A percentile compares a stretch with the other conserved stretches of the same genome.
Evolutionary conservation across 768 basidiomycete species (phyloP).

Genomic region (Auriscalpium microsporum): DNA sequence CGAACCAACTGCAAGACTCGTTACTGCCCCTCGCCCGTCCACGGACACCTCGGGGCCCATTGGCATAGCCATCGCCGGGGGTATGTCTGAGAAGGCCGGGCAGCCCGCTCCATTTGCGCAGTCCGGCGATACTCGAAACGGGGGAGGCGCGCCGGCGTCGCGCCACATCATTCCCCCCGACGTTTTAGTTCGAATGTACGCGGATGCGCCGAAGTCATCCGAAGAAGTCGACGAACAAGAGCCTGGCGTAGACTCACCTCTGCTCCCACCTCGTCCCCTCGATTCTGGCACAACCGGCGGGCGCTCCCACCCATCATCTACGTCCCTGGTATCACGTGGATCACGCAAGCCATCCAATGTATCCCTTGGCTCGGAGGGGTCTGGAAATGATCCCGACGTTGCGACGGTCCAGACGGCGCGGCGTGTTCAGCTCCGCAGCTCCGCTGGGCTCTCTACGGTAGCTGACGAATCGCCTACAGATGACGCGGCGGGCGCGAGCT

Average conservation of each 20-base stretch:
- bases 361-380: slow-evolving; percentile 24
- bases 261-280: slow-evolving; percentile 8
- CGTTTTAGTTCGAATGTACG: slow-evolving; percentile 1
- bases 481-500: slow-evolving; percentile 19
- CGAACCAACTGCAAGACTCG: slow-evolving; percentile 7
- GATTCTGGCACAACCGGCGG: neutral
- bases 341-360: slow-evolving; percentile 2
- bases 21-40: slow-evolving; percentile 1
- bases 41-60: slow-evolving; percentile 2
- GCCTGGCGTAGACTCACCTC: slow-evolving; percentile 4
- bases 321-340: neutral
- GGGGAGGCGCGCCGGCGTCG: neutral
- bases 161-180: slow-evolving; percentile 10
- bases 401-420: slow-evolving; percentile 46
- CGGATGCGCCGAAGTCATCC: neutral
- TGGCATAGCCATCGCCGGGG: slow-evolving; percentile 4
- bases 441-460: slow-evolving; percentile 2
- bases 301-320: neutral
- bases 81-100: no score
- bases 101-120: neutral
- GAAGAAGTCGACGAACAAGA: slow-evolving; percentile 6
- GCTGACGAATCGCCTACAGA: slow-evolving; percentile 6
- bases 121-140: neutral
- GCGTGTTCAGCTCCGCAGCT: slow-evolving; percentile 28
- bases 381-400: slow-evolving; percentile 23